Conservation (phyloP, 352 stramenopile genomes). For the Blastocystis sp. region DNA sequence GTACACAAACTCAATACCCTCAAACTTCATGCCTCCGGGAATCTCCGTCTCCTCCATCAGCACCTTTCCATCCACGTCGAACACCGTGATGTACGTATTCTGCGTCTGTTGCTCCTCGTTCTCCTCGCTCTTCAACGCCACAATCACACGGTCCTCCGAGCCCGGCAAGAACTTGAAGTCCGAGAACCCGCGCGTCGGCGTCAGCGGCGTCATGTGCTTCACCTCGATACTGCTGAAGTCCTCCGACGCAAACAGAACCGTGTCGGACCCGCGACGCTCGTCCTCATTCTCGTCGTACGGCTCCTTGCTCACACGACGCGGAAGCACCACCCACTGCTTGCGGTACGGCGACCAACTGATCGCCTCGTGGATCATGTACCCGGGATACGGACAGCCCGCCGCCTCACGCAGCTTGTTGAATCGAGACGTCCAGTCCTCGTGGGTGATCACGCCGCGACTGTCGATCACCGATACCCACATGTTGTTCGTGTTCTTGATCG, state of each 20-base stretch:
- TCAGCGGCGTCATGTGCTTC: conserved; percentile 70
- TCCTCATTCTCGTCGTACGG: conserved; percentile 87
- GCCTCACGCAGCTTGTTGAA: conserved; percentile 81
- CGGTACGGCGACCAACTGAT: conserved; percentile 84
- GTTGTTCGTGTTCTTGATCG: conserved; percentile 85
- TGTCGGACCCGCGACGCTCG: conserved; percentile 79
- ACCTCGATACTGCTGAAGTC: conserved; percentile 75
- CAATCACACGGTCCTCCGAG: conserved; percentile 76
- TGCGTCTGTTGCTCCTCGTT: conserved; percentile 69
- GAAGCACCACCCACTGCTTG: conserved; percentile 93
- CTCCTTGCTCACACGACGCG: conserved; percentile 81
- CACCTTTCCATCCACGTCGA: conserved; percentile 75
- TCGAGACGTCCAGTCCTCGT: conserved; percentile 82
- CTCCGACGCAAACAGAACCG: conserved; percentile 75
- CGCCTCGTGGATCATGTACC: conserved; percentile 92
- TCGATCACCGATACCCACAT: conserved; percentile 85
- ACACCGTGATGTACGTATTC: conserved; percentile 78
- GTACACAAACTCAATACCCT: conserved; percentile 75
- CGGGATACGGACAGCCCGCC: conserved; percentile 74
- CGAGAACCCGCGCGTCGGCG: conserved; percentile 77
- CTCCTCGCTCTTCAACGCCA: conserved; percentile 83
- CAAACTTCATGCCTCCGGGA: conserved; percentile 77
- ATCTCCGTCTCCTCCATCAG: conserved; percentile 79
- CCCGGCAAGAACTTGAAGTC: conserved; percentile 84
- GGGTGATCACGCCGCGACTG: conserved; percentile 66